Percentiles rank a stretch among this genome's conserved stretches.
These are phyloP conservation scores for Aspergillus clavatus DNA, from an alignment of 2,329 filamentous ascomycete species.

Conservation along the genomic window DNA sequence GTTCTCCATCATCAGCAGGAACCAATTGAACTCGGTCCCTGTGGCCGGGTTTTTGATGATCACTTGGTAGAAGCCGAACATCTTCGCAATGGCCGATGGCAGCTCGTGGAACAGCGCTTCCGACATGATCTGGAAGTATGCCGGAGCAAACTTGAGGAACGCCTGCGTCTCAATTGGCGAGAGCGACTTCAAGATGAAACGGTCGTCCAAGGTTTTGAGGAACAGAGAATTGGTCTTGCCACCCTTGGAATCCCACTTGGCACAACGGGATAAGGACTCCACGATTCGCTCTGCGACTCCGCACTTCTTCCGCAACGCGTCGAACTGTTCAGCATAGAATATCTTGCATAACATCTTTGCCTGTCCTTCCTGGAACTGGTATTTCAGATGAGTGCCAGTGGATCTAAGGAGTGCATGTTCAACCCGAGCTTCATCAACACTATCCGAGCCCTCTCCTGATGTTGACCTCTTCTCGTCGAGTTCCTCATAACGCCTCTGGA, in stretches of 20 bases:
- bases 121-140: slow-evolving; percentile 96
- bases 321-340: slow-evolving; percentile 97
- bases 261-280: slow-evolving; percentile 87
- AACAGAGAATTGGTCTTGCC: slow-evolving; percentile 98
- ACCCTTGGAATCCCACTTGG: slow-evolving; percentile 97
- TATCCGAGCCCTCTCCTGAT: slow-evolving; percentile 33
- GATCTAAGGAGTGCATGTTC: slow-evolving; percentile 79
- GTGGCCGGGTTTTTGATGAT: slow-evolving; percentile 93
- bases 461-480: slow-evolving; percentile 23
- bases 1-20: slow-evolving; percentile 94
- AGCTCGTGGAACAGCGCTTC: slow-evolving; percentile 93
- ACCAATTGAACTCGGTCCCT: slow-evolving; percentile 89
- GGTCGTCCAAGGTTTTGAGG: slow-evolving; percentile 90
- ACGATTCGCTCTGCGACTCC: slow-evolving; percentile 90
- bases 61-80: slow-evolving; percentile 97
- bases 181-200: slow-evolving; percentile 86
- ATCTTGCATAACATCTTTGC: slow-evolving; percentile 97
- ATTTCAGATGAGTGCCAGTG: slow-evolving; percentile 90
- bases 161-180: slow-evolving; percentile 88
- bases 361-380: slow-evolving; percentile 89
- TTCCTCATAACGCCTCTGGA: slow-evolving; percentile 34
- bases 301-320: slow-evolving; percentile 87
- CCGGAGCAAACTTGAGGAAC: slow-evolving; percentile 90
- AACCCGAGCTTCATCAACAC: slow-evolving; percentile 63
- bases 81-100: slow-evolving; percentile 95